Base-by-base conservation (phyloP, 1,284 basidiomycete species). In the Paramarasmius palmivorus region DNA sequence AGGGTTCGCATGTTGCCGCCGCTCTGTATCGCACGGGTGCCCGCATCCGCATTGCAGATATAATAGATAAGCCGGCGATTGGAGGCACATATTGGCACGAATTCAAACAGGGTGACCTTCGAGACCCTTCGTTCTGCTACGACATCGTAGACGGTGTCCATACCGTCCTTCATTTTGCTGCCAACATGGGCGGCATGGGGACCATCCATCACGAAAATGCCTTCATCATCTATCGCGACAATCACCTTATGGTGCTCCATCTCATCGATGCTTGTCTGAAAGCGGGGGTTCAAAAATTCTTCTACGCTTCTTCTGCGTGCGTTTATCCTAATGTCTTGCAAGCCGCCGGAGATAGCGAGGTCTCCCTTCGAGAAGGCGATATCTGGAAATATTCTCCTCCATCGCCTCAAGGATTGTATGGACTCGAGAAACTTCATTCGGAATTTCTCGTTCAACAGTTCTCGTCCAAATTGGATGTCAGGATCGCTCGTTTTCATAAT, bases 101-200 rank as follows among this genome's bases (percentile, higher is more conserved):
- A 12, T 64, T 67, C 34, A 48, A 77, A 19, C 49, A 71, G 1
- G 82, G 80, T 0, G 70, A 82, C 58, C 71, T 84, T 5, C 75
- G 76, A 56, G 75, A 82, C 46, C 63, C 63, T 2, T 53, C 62
- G 5, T 65, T 78, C 45, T 80, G 78, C 61, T 47, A 63, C 3
- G 63, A 57, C 1, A 73, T 62, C 3, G 68, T 81, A 6, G 59
- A 61, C 20, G 76, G 69, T 29, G 70, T 78, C 0, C 58, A 73
- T 44, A 70, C 66, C 12, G 71, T 85, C 17, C 65, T 83, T 20
- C 82, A 85, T 61, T 79, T 84, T 58, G 79, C 82, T 3, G 82
- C 81, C 7, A 77, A 71, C 26, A 83, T 83, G 81, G 82, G 82
- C 4, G 81, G 82, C 0, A 84, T 85, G 81, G 80, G 83, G 1